Base-by-base conservation (phyloP, 371 early-diverging fungal genomes). In the Lichtheimia ramosa region DNA sequence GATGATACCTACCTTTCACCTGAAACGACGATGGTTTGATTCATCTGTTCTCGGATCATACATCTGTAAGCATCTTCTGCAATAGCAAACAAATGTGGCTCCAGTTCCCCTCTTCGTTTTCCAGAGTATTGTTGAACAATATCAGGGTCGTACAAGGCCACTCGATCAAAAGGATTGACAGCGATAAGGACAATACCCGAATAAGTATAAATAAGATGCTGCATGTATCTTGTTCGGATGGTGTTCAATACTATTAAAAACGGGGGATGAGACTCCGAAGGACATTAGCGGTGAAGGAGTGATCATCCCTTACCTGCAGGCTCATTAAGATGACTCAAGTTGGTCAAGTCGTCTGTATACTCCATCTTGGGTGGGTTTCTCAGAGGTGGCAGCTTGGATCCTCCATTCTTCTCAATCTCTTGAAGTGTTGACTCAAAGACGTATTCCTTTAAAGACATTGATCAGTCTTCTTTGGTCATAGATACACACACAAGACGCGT, bases 171-270 rank as follows among this genome's bases (percentile, higher is more conserved):
- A 1, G 99, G 99, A 75, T 99, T 99, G 64, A 96, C 89, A 43
- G 99, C 97, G 58, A 99, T 93, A 61, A 99, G 77, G 48, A 99
- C 98, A 58, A 98, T 94, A 48, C 99, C 99, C 40, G 98, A 97
- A 70, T 97, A 98, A n/a, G 99, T 99, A 73, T 99, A 99, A 58
- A 97, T 96, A 69, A 89, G 83, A 71, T 90, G 88, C 70, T 93
- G 92, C 24, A 83, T 79, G 71, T 96, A 97, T 55, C 97, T 87
- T 13, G 92, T 85, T 40, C 84, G 82, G 60, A 97, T 90, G 59
- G 92, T 95, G 75, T 95, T 89, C 58, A 97, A 81, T 2, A 97
- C 96, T 72, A 54, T 16, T 25, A 54, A 54, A 21, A 54, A 8
- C 10, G 34, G 34, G 34, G 34, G 6, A 34, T 34, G 34, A 34